Percentiles rank a stretch among this genome's conserved stretches.
Evolutionary conservation across 1,139 yeast genomes (phyloP).

Genomic region (Hyphopichia pseudoburtonii): DNA sequence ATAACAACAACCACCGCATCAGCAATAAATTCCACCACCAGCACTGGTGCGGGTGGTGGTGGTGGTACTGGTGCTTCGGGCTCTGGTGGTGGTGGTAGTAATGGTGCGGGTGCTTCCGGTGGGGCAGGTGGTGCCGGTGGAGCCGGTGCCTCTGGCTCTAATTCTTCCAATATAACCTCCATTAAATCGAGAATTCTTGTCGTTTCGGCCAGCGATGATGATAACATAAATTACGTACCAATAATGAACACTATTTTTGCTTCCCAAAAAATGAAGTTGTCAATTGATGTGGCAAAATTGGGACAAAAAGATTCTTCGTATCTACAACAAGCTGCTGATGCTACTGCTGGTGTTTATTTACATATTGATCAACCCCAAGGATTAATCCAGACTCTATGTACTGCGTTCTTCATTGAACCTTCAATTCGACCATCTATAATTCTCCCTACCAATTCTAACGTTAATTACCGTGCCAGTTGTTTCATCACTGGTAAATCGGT

Average conservation of each 20-base stretch:
- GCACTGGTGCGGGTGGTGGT: conserved; percentile 11
- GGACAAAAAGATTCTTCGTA: conserved; percentile 73
- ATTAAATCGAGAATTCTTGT: conserved; percentile 74
- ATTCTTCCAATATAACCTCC: conserved; percentile 27
- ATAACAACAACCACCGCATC: conserved; percentile 49
- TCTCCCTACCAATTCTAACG: conserved; percentile 81
- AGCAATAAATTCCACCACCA: conserved; percentile 44
- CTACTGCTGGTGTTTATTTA: conserved; percentile 87
- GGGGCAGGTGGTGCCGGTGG: conserved; percentile 8
- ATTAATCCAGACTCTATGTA: conserved; percentile 60
- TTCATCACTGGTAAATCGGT: conserved; percentile 85
- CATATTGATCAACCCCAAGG: conserved; percentile 76
- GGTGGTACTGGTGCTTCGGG: conserved; percentile 6
- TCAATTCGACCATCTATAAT: conserved; percentile 70
- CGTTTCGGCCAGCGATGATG: conserved; percentile 74
- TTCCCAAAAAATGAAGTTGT: conserved; percentile 87
- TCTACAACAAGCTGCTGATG: conserved; percentile 93
- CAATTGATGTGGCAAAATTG: conserved; percentile 87
- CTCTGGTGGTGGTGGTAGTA: background rate
- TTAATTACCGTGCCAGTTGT: conserved; percentile 94
- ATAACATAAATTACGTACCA: conserved; percentile 81
- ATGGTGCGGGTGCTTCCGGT: conserved; percentile 5
- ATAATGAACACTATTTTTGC: conserved; percentile 96
- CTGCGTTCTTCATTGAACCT: conserved; percentile 83
- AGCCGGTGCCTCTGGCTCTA: conserved; percentile 9